Base-by-base conservation (phyloP, 805 yeast genomes). In the Saturnispora sanitii region DNA sequence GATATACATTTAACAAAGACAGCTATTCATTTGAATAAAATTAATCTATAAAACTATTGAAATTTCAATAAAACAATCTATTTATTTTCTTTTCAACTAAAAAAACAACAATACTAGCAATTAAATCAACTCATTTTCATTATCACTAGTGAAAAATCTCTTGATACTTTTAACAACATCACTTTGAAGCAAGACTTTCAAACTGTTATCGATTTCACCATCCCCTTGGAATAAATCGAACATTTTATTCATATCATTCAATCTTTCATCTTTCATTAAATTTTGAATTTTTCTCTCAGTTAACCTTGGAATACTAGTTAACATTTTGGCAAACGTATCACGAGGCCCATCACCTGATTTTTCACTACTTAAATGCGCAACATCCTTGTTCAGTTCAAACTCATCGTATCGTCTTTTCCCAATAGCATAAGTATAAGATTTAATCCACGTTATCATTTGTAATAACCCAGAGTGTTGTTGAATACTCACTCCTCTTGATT, bases 251-350 rank as follows among this genome's bases (percentile, higher is more conserved):
- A 50, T 18, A 3, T 44, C 30, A 30, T 36, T 33, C 18, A 44
- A 40, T 2, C 27, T 28, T 7, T 34, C 6, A 32, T 58, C 60
- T 13, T 60, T 51, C 23, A 61, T 57, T 2, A 79, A 58, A 17
- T 66, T 61, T 35, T 68, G 67, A 0, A 78, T 71, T 40, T 69
- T 70, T 2, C 67, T 53, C 8, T 65, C 68, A 2, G 82, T 77
- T 68, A 81, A 67, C 46, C 67, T 62, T 41, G 73, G 75, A 47
- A 82, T 67, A 42, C 79, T 79, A 38, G 70, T 66, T 21, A 81
- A 47, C 41, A 77, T 66, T 47, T 71, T 70, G 4, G 66, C 46
- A 48, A 66, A 71, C 0, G 77, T 67, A 33, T 72, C 73, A 19
- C 58, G 57, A 3, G 61, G 49, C 48, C 68, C 71, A 11, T 62